Conservation (phyloP, 371 early-diverging fungal genomes). For the Chytridiales sp. region DNA sequence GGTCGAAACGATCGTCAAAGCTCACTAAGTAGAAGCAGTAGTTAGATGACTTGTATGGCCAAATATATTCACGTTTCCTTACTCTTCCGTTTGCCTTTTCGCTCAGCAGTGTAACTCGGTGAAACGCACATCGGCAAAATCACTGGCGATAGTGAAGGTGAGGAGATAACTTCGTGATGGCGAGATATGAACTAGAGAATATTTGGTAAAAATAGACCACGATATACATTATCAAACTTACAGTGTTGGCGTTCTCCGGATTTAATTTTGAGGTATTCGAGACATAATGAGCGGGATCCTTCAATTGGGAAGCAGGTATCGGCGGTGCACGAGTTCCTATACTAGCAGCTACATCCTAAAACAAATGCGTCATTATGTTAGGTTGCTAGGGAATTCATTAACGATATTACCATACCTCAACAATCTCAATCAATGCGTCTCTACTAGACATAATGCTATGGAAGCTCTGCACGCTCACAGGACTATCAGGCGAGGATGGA, state of each 20-base stretch:
- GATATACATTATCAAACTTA: background rate
- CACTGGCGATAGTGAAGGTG: slow-evolving; percentile 30
- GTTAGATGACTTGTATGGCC: background rate
- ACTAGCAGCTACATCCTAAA: no score
- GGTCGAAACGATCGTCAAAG: slow-evolving; percentile 42
- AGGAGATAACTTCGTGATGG: slow-evolving; percentile 21
- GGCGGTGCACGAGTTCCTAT: slow-evolving; percentile 27
- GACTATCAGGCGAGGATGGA: background rate
- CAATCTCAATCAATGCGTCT: background rate
- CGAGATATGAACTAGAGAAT: slow-evolving; percentile 10
- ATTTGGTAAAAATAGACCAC: background rate
- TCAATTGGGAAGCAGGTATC: slow-evolving; percentile 36
- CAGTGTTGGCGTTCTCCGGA: slow-evolving; percentile 35
- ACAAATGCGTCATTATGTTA: background rate
- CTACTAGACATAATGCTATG: background rate
- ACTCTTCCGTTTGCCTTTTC: slow-evolving; percentile 42
- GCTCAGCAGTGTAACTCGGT: slow-evolving; percentile 10
- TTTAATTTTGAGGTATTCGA: slow-evolving; percentile 41
- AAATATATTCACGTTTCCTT: background rate
- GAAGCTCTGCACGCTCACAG: background rate
- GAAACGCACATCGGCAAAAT: slow-evolving; percentile 13
- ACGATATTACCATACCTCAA: background rate
- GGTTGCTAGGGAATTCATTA: background rate
- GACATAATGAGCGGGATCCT: slow-evolving; percentile 39
- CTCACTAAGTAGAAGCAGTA: slow-evolving; percentile 19